Percentiles rank a stretch among this genome's conserved stretches.
phyloP scores from a whole-genome alignment of 352 stramenopile genomes.

The Aphanomyces astaci region DNA sequence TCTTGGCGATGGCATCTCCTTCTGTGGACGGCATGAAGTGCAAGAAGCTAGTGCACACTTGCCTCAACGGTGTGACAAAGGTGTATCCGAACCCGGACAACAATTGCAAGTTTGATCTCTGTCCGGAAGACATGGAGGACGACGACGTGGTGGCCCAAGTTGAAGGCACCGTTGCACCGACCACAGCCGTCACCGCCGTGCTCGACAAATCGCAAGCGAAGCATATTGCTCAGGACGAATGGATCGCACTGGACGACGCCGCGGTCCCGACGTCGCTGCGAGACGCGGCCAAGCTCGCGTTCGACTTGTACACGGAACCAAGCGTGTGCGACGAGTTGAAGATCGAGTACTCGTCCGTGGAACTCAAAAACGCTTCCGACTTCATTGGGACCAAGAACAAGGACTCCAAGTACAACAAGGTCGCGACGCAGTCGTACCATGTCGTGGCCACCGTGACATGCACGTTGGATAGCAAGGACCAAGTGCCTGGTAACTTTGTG shows the following conservation, averaged over 20 bases:
- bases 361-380: constrained; percentile 13
- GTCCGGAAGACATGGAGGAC: constrained; percentile 17
- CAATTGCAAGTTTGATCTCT: constrained; percentile 14
- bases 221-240: neutral
- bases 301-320: constrained; percentile 16
- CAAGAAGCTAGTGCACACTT: constrained; percentile 8
- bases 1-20: neutral
- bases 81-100: constrained; percentile 16
- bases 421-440: constrained; percentile 15
- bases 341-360: constrained; percentile 10
- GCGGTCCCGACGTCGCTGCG: neutral
- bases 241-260: constrained; percentile 2
- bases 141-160: neutral
- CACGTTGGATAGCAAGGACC: neutral
- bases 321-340: constrained; percentile 7
- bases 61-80: constrained; percentile 12
- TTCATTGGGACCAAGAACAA: constrained; percentile 22
- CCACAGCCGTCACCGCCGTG: neutral
- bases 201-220: neutral
- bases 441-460: constrained; percentile 2
- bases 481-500: constrained; percentile 14
- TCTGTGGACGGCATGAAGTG: constrained; percentile 1
- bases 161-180: neutral
- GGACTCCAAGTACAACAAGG: constrained; percentile 18
- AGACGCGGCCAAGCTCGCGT: constrained; percentile 7